These are phyloP conservation scores for Clavispora fructus DNA, from an alignment of 805 yeast species.

Conservation along the genomic window DNA sequence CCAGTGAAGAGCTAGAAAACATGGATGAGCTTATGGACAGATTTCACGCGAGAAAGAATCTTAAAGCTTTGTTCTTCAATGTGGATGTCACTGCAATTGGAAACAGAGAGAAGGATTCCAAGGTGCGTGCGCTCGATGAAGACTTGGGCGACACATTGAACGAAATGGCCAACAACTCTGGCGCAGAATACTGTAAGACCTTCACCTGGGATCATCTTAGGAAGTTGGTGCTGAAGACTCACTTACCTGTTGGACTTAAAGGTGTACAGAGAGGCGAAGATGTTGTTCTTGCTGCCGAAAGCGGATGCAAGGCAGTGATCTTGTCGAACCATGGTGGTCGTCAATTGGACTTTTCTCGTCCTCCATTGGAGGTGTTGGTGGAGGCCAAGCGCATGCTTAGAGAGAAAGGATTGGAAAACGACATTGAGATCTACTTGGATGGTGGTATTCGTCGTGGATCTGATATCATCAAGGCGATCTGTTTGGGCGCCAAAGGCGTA, in stretches of 20 bases:
- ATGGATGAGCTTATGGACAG: neutral
- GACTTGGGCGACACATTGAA: neutral
- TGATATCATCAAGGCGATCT: conserved; percentile 4
- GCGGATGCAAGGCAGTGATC: conserved; percentile 2
- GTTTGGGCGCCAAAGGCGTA: conserved; percentile 4
- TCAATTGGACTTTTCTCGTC: conserved; percentile 5
- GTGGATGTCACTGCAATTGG: conserved; percentile 3
- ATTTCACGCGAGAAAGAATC: neutral
- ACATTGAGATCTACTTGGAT: conserved; percentile 5
- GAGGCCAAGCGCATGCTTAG: conserved; percentile 2
- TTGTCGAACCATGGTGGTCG: conserved; percentile 11
- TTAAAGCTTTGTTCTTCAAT: conserved; percentile 3
- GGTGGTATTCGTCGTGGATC: conserved; percentile 5
- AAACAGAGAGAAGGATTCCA: conserved; percentile 4
- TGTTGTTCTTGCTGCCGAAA: conserved; percentile 3
- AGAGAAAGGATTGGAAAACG: conserved; percentile 2
- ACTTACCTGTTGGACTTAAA: conserved; percentile 2
- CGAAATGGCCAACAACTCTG: conserved; percentile 1
- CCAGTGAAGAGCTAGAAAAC: neutral
- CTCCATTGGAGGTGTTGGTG: conserved; percentile 4
- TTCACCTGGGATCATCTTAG: conserved; percentile 2
- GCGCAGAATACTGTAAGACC: neutral
- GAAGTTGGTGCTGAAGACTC: neutral
- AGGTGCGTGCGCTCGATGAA: conserved; percentile 2
- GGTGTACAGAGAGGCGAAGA: conserved; percentile 5